Evolutionary conservation across 257 asterid species (phyloP).

Genomic region (Przewalskia tangutica): DNA sequence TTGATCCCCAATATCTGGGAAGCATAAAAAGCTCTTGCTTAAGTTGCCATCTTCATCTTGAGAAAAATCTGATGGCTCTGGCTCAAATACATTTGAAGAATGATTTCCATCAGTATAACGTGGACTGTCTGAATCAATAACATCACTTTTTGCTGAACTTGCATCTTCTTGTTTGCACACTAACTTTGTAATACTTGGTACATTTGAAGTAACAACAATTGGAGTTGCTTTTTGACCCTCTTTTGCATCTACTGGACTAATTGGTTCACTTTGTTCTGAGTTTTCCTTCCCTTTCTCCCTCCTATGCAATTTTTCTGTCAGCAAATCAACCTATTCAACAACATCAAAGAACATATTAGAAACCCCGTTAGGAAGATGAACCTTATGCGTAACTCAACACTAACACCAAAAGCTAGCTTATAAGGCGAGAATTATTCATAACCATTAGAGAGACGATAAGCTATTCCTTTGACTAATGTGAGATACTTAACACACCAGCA

Average conservation of each 20-base stretch:
- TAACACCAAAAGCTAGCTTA: neutral
- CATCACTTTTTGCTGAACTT: constrained; percentile 66
- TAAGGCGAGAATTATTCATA: neutral
- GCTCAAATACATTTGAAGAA: constrained; percentile 35
- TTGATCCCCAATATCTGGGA: constrained; percentile 50
- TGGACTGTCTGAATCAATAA: constrained; percentile 64
- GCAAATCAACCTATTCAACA: constrained; percentile 38
- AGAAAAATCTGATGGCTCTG: constrained; percentile 44
- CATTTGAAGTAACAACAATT: constrained; percentile 5
- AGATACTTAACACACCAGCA: neutral
- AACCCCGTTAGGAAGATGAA: neutral
- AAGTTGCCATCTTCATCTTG: constrained; percentile 55
- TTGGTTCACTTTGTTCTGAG: constrained; percentile 12
- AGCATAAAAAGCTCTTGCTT: constrained; percentile 27
- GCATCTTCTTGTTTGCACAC: constrained; percentile 43
- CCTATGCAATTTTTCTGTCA: constrained; percentile 33
- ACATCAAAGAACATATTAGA: neutral
- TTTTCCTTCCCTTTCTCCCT: constrained; percentile 26
- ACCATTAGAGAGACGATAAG: neutral
- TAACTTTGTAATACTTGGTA: constrained; percentile 3
- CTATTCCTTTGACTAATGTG: neutral
- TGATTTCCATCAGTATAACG: constrained; percentile 34
- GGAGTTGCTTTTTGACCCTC: constrained; percentile 11
- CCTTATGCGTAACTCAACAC: neutral
- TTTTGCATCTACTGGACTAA: constrained; percentile 7